Evolutionary conservation across 768 basidiomycete species (phyloP).

Genomic region (Filobasidium wieringae): DNA sequence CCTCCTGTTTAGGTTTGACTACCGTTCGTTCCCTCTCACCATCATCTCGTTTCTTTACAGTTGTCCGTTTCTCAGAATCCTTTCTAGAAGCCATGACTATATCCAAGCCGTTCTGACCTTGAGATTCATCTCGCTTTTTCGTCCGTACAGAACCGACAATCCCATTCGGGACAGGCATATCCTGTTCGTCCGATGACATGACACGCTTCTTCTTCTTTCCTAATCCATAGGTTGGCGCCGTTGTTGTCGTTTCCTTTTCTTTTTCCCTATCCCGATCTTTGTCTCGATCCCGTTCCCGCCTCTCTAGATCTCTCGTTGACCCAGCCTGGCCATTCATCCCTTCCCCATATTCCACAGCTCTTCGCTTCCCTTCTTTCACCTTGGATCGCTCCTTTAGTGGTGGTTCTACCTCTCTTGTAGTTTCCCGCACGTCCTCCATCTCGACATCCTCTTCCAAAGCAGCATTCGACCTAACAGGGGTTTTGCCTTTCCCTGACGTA

Average conservation of each 20-base stretch:
- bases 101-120: not conserved
- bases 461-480: not conserved
- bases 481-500: not conserved
- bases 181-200: not conserved
- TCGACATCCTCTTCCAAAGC: conserved; percentile 11
- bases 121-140: not conserved
- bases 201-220: conserved; percentile 1
- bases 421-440: conserved; percentile 9
- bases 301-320: not conserved
- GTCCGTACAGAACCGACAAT: not conserved
- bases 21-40: not conserved
- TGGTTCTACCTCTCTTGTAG: not conserved
- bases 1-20: too few relatives aligned
- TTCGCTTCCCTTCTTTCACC: not conserved
- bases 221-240: not conserved
- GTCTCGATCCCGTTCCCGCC: not conserved
- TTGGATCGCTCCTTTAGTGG: not conserved
- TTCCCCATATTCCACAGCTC: not conserved
- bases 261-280: not conserved
- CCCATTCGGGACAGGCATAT: not conserved
- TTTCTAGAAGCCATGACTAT: too few relatives aligned
- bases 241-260: not conserved
- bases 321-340: not conserved
- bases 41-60: not conserved
- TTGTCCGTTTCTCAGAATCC: not conserved